phyloP scores from a whole-genome alignment of 352 stramenopile genomes.

The Globisporangium spiculum region DNA sequence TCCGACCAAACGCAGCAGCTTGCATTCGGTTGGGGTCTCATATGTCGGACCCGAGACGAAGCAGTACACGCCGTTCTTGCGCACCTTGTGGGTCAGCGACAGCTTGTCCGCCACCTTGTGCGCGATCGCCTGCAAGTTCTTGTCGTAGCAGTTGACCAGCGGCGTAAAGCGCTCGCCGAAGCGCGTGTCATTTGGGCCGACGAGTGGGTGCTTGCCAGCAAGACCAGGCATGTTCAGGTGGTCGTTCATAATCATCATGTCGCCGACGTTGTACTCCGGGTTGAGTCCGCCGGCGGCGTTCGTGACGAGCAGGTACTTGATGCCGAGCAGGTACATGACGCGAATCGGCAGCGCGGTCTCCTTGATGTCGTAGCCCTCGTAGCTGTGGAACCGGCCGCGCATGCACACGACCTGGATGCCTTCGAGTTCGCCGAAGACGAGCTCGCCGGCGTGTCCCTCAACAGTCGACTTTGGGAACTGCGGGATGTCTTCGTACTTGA shows the following conservation, averaged over 20 bases:
- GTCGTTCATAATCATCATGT: conserved; percentile 96
- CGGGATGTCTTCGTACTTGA: conserved; percentile 94
- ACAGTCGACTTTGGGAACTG: conserved; percentile 92
- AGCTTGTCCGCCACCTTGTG: conserved; percentile 77
- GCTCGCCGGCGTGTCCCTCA: conserved; percentile 91
- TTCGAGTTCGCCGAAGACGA: conserved; percentile 94
- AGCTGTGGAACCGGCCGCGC: conserved; percentile 95
- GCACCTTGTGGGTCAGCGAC: conserved; percentile 78
- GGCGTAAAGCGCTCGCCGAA: conserved; percentile 95
- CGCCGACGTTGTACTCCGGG: conserved; percentile 92
- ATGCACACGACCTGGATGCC: conserved; percentile 90
- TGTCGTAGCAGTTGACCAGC: conserved; percentile 93
- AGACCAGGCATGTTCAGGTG: conserved; percentile 95
- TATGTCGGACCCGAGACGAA: conserved; percentile 97
- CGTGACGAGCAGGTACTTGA: conserved; percentile 95
- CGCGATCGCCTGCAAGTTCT: conserved; percentile 83
- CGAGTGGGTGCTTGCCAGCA: conserved; percentile 91
- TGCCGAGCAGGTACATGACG: conserved; percentile 94
- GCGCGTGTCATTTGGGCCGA: conserved; percentile 94
- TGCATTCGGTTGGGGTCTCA: conserved; percentile 94
- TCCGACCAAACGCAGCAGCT: conserved; percentile 90
- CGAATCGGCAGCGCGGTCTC: conserved; percentile 93
- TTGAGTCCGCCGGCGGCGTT: conserved; percentile 97
- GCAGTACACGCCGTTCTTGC: conserved; percentile 91
- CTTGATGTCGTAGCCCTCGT: conserved; percentile 95